Conservation (phyloP, 495 filamentous ascomycete genomes). For the Aspergillus olivimuriae region DNA sequence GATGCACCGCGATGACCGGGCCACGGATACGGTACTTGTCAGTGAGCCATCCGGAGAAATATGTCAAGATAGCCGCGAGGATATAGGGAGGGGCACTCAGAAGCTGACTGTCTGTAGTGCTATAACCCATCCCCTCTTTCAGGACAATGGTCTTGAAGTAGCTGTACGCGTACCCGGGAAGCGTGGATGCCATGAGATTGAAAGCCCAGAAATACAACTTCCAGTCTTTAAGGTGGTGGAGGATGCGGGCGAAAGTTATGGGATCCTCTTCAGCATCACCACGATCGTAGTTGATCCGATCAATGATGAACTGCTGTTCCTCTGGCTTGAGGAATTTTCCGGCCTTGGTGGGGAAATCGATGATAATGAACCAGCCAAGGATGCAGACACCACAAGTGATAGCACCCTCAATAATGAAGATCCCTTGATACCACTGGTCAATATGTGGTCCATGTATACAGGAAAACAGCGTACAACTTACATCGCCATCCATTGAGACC, state of each 20-base stretch:
- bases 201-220: slow-evolving; percentile 12
- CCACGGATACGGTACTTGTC: slow-evolving; percentile 10
- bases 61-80: slow-evolving; percentile 4
- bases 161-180: slow-evolving; percentile 14
- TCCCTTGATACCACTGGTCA: slow-evolving; percentile 5
- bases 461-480: not conserved
- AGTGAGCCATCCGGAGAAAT: slow-evolving; percentile 10
- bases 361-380: slow-evolving; percentile 9
- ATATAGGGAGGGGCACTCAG: slow-evolving; percentile 11
- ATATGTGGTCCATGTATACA: not conserved
- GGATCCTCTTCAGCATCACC: slow-evolving; percentile 10
- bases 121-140: slow-evolving; percentile 9
- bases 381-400: slow-evolving; percentile 11
- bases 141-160: slow-evolving; percentile 13
- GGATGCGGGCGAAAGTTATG: not conserved
- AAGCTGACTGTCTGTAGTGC: slow-evolving; percentile 4
- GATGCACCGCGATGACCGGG: slow-evolving; percentile 11
- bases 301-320: slow-evolving; percentile 12
- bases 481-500: slow-evolving; percentile 10
- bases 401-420: slow-evolving; percentile 13
- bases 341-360: slow-evolving; percentile 11
- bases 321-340: slow-evolving; percentile 6
- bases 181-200: slow-evolving; percentile 14
- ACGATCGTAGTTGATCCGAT: slow-evolving; percentile 11
- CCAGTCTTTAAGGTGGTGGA: slow-evolving; percentile 14